These are phyloP conservation scores for Backusella morwellensis DNA, from an alignment of 192 early-diverging fungal genomes.

Conservation along the genomic window DNA sequence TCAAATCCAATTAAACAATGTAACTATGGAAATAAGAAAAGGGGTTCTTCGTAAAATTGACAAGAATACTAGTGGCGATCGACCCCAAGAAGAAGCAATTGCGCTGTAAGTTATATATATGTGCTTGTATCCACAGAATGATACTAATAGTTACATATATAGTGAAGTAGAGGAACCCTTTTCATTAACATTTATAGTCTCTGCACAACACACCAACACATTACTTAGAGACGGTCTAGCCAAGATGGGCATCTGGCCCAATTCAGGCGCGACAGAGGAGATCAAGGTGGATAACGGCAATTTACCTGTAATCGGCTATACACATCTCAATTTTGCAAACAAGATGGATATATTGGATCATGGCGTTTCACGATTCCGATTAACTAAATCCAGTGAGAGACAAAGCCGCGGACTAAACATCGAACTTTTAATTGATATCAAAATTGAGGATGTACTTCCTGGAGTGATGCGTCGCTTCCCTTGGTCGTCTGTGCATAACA, in stretches of 20 bases:
- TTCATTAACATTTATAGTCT: constrained; percentile 4
- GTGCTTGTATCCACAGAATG: too few relatives aligned
- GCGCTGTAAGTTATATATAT: not conserved
- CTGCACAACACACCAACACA: constrained; percentile 4
- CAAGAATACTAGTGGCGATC: not conserved
- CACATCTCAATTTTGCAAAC: constrained; percentile 3
- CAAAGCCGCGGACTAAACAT: not conserved
- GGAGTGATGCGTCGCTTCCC: not conserved
- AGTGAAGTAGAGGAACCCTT: constrained; percentile 11
- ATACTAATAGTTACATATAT: not conserved
- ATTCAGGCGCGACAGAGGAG: not conserved
- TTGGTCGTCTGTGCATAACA: not conserved
- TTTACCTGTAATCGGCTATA: not conserved
- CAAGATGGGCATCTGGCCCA: constrained; percentile 10
- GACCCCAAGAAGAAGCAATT: constrained; percentile 12
- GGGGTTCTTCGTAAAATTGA: constrained; percentile 1
- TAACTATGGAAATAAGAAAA: not conserved
- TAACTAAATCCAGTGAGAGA: not conserved
- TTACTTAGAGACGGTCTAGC: not conserved
- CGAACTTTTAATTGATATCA: constrained; percentile 9
- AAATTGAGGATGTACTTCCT: not conserved
- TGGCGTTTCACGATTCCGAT: not conserved
- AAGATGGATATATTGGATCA: constrained; percentile 14
- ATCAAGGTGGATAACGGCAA: not conserved
- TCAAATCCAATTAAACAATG: constrained; percentile 5